Conservation (phyloP, 768 basidiomycete species). For the Calocera viscosa region DNA sequence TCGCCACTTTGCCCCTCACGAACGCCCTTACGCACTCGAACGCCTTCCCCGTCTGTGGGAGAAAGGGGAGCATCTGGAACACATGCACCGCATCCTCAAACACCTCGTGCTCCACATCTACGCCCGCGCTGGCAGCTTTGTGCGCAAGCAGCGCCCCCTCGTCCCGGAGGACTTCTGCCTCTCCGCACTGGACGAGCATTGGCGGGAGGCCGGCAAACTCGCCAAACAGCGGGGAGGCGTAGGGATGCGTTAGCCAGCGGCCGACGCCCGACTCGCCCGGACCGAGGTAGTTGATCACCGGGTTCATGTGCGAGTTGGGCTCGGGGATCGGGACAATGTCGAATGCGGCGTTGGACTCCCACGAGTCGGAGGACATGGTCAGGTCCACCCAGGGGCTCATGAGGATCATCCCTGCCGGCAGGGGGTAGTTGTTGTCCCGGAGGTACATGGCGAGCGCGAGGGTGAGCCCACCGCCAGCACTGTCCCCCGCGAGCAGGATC, state of each 20-base stretch:
- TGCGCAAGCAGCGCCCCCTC: conserved; percentile 85
- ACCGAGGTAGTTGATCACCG: conserved; percentile 87
- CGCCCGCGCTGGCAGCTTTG: conserved; percentile 79
- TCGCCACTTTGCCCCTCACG: background rate
- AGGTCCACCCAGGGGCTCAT: conserved; percentile 96
- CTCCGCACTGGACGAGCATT: conserved; percentile 80
- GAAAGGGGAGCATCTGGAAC: conserved; percentile 71
- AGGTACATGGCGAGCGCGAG: conserved; percentile 87
- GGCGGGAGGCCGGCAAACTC: conserved; percentile 78
- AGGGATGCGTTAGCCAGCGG: conserved; percentile 85
- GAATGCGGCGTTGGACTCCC: conserved; percentile 83
- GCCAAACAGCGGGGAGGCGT: conserved; percentile 90
- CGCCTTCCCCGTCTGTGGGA: conserved; percentile 9
- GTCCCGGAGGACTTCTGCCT: conserved; percentile 89
- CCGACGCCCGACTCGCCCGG: conserved; percentile 31
- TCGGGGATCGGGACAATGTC: conserved; percentile 68
- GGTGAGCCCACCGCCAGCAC: conserved; percentile 80
- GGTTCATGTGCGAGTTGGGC: conserved; percentile 76
- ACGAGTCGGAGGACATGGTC: conserved; percentile 96
- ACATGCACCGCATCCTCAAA: conserved; percentile 92
- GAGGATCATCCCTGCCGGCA: conserved; percentile 75
- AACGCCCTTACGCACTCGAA: background rate
- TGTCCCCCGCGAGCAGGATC: conserved; percentile 77
- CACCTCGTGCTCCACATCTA: conserved; percentile 73
- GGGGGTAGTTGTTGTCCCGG: conserved; percentile 72